These are phyloP conservation scores for Neoboletus magnificus DNA, from an alignment of 768 basidiomycete species.

Conservation along the genomic window DNA sequence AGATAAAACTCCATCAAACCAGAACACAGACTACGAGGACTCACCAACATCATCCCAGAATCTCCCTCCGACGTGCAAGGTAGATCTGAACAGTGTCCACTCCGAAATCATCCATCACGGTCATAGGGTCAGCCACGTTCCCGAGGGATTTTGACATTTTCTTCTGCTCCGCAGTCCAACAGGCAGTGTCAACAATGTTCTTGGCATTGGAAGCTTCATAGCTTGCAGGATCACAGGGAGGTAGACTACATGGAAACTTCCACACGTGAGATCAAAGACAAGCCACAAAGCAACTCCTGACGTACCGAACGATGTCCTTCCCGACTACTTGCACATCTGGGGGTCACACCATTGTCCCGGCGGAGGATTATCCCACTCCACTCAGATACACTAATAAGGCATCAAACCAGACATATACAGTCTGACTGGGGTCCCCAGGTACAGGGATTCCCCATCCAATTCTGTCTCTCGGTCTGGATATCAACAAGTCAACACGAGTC, in stretches of 20 bases:
- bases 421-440: conserved; percentile 73
- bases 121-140: conserved; percentile 81
- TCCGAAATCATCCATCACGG: conserved; percentile 64
- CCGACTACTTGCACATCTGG: conserved; percentile 86
- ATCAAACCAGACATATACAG: conserved; percentile 95
- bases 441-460: conserved; percentile 85
- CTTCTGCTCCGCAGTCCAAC: conserved; percentile 80
- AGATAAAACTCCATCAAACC: no score
- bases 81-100: conserved; percentile 80
- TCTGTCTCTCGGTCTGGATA: conserved; percentile 74
- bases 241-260: conserved; percentile 80
- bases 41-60: conserved; percentile 75
- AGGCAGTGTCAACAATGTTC: conserved; percentile 56
- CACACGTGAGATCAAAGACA: background rate
- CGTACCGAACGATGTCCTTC: conserved; percentile 82
- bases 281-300: background rate
- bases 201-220: conserved; percentile 54
- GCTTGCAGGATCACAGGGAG: conserved; percentile 83
- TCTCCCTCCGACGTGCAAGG: conserved; percentile 75
- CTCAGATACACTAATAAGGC: conserved; percentile 84
- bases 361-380: conserved; percentile 58
- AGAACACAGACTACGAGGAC: conserved; percentile 12
- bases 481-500: no score
- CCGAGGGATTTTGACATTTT: conserved; percentile 92
- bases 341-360: conserved; percentile 55